Base-by-base conservation (phyloP, 345 rosid species). In the Salix caprea region DNA sequence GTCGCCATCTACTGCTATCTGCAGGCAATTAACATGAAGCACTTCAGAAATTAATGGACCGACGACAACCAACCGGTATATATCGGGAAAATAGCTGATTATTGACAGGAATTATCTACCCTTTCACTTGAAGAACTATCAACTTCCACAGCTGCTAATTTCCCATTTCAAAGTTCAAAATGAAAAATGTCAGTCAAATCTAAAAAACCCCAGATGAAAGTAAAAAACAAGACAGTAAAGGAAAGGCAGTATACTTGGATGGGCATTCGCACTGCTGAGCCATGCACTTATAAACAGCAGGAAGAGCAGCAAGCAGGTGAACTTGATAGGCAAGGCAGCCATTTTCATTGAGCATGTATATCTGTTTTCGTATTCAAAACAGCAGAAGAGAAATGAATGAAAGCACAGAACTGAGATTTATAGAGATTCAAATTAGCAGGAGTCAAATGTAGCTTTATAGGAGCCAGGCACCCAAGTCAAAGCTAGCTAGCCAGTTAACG, bases 401-500 rank as follows among this genome's bases (percentile, higher is more conserved):
- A 70, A 70, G 42, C 73, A 34, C 76, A 74, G 18, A 14, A 6
- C 15, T 11, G 67, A 60, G 67, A 72, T 80, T 82, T 78, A 76
- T 72, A 84, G 61, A 21, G 40, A 23, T 54, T 64, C 76, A 64
- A 72, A 72, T 7, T 14, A 28, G 18, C 13, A 28, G 9, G n/a
- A 11, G 68, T 48, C 37, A n/a, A 23, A 42, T 42, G 46, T 42
- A 11, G 46, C 14, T 42, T 42, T 11, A 11, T 10, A 10, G 3
- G 1, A 2, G 46, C 12, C 39, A 40, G 37, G 26, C 24, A 71
- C 62, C 23, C 56, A 58, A 40, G 79, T 67, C 80, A 78, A 69
- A 60, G 26, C 5, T 34, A 65, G 36, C 16, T 21, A 28, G 19
- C 4, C 10, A 42, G 46, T 12, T 40, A 40, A 40, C 13, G 44